Evolutionary conservation across 768 basidiomycete genomes (phyloP).

Genomic region (Cystofilobasidium ferigula): DNA sequence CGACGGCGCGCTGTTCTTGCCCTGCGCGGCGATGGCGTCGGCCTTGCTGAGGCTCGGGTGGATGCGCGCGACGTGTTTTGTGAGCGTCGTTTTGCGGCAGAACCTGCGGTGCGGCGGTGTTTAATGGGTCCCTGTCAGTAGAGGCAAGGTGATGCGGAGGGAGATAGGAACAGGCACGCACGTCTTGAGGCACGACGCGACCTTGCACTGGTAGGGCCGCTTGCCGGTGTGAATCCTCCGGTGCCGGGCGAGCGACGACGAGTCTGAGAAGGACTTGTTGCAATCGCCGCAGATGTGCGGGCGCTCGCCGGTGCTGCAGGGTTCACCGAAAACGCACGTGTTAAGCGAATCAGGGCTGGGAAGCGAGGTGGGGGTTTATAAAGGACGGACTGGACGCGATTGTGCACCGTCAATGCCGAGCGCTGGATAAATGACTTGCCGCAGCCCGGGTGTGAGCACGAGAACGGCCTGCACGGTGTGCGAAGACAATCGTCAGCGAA

Average conservation of each 20-base stretch:
- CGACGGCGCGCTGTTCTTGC: background rate
- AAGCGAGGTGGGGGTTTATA: background rate
- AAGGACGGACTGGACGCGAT: conserved; percentile 34
- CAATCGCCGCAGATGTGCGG: conserved; percentile 38
- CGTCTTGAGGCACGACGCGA: conserved; percentile 32
- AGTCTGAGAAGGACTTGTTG: conserved; percentile 39
- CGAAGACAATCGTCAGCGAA: background rate
- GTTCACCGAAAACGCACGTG: background rate
- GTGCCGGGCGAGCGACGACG: conserved; percentile 39
- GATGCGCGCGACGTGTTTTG: conserved; percentile 37
- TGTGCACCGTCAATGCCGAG: conserved; percentile 37
- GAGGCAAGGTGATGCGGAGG: background rate
- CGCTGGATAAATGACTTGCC: conserved; percentile 35
- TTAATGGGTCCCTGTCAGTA: background rate
- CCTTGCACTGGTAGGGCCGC: conserved; percentile 39
- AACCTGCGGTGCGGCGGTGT: conserved; percentile 28
- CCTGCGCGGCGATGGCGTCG: background rate
- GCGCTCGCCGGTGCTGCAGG: conserved; percentile 37
- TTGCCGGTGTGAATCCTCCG: conserved; percentile 38
- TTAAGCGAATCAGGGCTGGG: background rate
- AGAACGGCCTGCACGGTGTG: conserved; percentile 31
- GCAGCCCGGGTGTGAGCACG: conserved; percentile 31
- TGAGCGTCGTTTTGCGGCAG: conserved; percentile 40
- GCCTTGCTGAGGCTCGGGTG: conserved; percentile 31
- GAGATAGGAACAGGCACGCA: conserved; percentile 23